Conservation (phyloP, 306 rosid species). For the Rosa lucieae region DNA sequence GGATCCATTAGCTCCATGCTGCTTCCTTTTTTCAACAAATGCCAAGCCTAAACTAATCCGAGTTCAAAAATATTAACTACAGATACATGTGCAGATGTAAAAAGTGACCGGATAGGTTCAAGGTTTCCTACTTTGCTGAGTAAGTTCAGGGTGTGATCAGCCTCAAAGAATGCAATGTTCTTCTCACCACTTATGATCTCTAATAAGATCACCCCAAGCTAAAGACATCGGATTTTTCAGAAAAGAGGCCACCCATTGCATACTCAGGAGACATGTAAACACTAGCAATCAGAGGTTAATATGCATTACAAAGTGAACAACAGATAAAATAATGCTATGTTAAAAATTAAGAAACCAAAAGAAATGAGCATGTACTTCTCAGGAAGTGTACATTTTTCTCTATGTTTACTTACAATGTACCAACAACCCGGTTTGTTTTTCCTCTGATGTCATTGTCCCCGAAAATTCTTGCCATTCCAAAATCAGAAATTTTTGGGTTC, state of each 20-base stretch:
- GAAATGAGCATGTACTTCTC: not conserved
- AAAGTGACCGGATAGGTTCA: not conserved
- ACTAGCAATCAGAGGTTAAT: not conserved
- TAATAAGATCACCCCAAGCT: slow-evolving; percentile 16
- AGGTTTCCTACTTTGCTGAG: slow-evolving; percentile 4
- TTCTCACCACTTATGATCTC: slow-evolving; percentile 18
- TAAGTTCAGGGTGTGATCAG: slow-evolving; percentile 6
- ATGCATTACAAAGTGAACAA: not conserved
- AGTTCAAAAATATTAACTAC: not conserved
- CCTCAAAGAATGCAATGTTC: slow-evolving; percentile 15
- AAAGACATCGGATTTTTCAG: slow-evolving; percentile 14
- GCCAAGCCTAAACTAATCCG: not conserved
- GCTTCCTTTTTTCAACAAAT: slow-evolving; percentile 13
- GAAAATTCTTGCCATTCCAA: slow-evolving; percentile 18
- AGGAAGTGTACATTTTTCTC: not conserved
- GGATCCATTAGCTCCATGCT: slow-evolving; percentile 9
- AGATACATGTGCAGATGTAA: too few relatives aligned
- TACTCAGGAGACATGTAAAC: slow-evolving; percentile 20
- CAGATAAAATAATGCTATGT: not conserved
- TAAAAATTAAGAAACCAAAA: not conserved
- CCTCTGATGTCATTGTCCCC: slow-evolving; percentile 9
- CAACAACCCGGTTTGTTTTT: slow-evolving; percentile 10
- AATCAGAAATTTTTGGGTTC: slow-evolving; percentile 21
- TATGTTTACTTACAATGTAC: slow-evolving; percentile 18
- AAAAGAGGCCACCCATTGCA: slow-evolving; percentile 7